Conservation (phyloP, 371 early-diverging fungal genomes). For the Actinomortierella ambigua region DNA sequence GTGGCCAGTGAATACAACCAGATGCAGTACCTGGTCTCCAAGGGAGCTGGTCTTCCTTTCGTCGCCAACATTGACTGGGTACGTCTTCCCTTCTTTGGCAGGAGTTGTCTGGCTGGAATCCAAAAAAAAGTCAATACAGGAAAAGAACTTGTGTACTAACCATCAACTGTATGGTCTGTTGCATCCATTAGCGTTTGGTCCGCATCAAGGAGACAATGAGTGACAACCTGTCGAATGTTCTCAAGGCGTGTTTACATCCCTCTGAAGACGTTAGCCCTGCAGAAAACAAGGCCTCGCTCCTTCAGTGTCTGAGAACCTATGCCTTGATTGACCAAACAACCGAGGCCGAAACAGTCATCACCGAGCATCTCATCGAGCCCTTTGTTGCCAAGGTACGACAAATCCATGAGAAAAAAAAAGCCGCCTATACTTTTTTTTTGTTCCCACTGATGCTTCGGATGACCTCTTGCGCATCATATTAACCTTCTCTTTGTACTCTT, state of each 20-base stretch:
- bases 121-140: too few species aligned
- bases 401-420: conserved; percentile 2
- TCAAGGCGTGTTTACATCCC: conserved; percentile 52
- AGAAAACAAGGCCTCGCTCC: conserved; percentile 59
- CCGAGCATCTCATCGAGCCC: conserved; percentile 62
- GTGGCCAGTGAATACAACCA: conserved; percentile 90
- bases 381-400: conserved; percentile 56
- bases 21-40: conserved; percentile 75
- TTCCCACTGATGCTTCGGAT: not conserved
- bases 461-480: too few species aligned
- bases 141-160: not conserved
- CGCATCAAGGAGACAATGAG: conserved; percentile 77
- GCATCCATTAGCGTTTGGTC: conserved; percentile 71
- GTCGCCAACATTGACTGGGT: conserved; percentile 82
- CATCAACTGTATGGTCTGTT: not conserved
- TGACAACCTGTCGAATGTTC: conserved; percentile 55
- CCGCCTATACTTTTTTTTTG: not conserved
- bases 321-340: conserved; percentile 74
- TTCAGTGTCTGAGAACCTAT: conserved; percentile 75
- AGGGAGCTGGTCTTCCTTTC: conserved; percentile 72
- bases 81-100: conserved; percentile 5
- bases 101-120: not conserved
- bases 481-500: too few species aligned
- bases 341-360: conserved; percentile 72
- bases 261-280: conserved; percentile 50